phyloP scores from a whole-genome alignment of 108 stramenopile species.

The Nitzschia sp. region DNA sequence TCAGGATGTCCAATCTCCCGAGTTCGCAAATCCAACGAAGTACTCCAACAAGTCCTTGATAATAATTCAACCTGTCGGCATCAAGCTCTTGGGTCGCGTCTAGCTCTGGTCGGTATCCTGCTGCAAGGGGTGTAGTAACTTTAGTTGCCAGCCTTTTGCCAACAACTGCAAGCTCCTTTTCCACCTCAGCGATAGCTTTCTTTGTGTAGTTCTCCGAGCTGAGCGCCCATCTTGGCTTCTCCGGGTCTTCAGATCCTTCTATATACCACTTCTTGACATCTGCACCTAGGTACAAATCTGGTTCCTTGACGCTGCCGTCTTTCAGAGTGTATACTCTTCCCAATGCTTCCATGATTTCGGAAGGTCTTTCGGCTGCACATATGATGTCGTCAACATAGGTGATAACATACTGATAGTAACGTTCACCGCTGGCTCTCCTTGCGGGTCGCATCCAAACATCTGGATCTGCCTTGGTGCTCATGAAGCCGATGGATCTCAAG shows the following conservation, averaged over 20 bases:
- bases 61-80: background rate
- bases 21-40: constrained; percentile 36
- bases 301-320: constrained; percentile 5
- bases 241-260: background rate
- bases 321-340: constrained; percentile 14
- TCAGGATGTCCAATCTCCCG: constrained; percentile 27
- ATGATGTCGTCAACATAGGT: constrained; percentile 31
- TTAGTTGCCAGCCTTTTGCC: background rate
- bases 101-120: constrained; percentile 3
- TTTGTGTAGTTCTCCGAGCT: background rate
- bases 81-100: constrained; percentile 10
- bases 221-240: background rate
- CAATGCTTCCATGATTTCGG: constrained; percentile 4
- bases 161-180: constrained; percentile 8
- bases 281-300: constrained; percentile 25
- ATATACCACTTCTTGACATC: background rate
- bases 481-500: background rate
- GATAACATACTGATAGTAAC: constrained; percentile 44
- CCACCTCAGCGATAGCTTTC: constrained; percentile 5
- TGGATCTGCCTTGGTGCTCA: constrained; percentile 30
- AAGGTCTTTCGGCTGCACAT: constrained; percentile 3
- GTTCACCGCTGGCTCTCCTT: background rate
- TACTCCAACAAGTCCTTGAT: constrained; percentile 7
- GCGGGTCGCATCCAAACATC: constrained; percentile 40
- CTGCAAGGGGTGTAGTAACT: background rate